phyloP scores from a whole-genome alignment of 495 filamentous ascomycete genomes.

The Neurospora sp. region DNA sequence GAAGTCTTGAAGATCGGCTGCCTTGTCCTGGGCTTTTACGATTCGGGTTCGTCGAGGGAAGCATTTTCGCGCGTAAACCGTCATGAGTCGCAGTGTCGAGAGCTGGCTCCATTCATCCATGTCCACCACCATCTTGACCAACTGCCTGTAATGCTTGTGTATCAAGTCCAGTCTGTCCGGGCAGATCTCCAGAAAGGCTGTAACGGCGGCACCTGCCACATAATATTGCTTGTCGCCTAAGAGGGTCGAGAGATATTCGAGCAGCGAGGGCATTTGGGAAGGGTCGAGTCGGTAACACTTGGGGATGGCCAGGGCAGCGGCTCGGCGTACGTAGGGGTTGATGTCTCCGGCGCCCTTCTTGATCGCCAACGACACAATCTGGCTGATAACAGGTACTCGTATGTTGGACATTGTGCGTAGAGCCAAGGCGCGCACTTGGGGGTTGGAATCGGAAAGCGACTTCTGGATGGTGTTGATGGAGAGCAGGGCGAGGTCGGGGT shows the following conservation, averaged over 20 bases:
- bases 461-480: constrained; percentile 99
- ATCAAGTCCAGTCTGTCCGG: constrained; percentile 77
- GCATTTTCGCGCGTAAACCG: constrained; percentile 73
- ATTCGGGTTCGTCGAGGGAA: constrained; percentile 66
- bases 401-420: constrained; percentile 94
- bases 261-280: constrained; percentile 67
- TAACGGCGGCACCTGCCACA: constrained; percentile 84
- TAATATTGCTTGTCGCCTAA: constrained; percentile 89
- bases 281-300: constrained; percentile 96
- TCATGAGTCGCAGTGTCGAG: constrained; percentile 68
- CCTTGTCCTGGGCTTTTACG: constrained; percentile 24
- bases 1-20: constrained; percentile 52
- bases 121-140: constrained; percentile 85
- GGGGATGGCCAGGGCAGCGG: constrained; percentile 88
- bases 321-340: constrained; percentile 86
- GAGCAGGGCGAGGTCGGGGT: constrained; percentile 87
- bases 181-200: constrained; percentile 80
- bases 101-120: constrained; percentile 99
- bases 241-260: constrained; percentile 66
- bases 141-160: constrained; percentile 74
- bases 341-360: constrained; percentile 87
- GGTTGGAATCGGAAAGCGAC: constrained; percentile 82
- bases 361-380: constrained; percentile 94
- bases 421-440: constrained; percentile 81
- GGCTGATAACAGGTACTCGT: constrained; percentile 91